Evolutionary conservation across 768 basidiomycete genomes (phyloP).

Genomic region (Mrakia frigida): DNA sequence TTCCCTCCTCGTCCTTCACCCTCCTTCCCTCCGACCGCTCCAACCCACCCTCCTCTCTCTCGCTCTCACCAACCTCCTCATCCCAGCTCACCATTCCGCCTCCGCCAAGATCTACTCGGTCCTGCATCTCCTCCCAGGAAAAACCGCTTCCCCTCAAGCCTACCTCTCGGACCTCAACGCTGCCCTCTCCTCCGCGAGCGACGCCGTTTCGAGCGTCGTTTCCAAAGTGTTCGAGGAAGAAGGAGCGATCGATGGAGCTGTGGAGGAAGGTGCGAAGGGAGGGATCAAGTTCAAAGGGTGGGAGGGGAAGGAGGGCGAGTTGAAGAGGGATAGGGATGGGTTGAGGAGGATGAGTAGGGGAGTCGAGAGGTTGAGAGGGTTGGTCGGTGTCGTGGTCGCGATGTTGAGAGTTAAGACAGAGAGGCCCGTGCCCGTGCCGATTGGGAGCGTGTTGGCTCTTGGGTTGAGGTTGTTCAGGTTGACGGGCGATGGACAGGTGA

Average conservation of each 20-base stretch:
- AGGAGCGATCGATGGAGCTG: conserved; percentile 6
- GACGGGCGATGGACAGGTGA: conserved; percentile 39
- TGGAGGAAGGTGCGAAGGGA: conserved; percentile 6
- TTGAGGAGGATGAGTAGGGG: conserved; percentile 41
- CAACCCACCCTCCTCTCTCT: conserved; percentile 54
- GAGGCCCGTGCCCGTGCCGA: conserved; percentile 63
- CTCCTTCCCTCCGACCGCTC: conserved; percentile 59
- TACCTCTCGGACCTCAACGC: conserved; percentile 76
- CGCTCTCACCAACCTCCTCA: conserved; percentile 56
- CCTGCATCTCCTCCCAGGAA: conserved; percentile 69
- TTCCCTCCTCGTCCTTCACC: conserved; percentile 60
- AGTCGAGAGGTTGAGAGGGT: conserved; percentile 59
- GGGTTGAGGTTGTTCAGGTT: conserved; percentile 49
- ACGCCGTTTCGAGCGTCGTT: conserved; percentile 53
- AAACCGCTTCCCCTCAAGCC: conserved; percentile 62
- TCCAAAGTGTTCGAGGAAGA: conserved; percentile 27
- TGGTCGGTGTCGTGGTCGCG: conserved; percentile 52
- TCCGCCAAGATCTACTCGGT: conserved; percentile 58
- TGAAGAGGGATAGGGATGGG: conserved; percentile 55
- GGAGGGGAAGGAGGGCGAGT: conserved; percentile 34
- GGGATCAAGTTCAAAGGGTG: conserved; percentile 25
- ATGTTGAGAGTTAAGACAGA: conserved; percentile 49
- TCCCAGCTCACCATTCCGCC: conserved; percentile 51
- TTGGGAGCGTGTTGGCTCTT: conserved; percentile 60
- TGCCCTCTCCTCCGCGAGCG: conserved; percentile 61